These are phyloP conservation scores for Suillus subaureus DNA, from an alignment of 768 basidiomycete genomes.

Conservation along the genomic window DNA sequence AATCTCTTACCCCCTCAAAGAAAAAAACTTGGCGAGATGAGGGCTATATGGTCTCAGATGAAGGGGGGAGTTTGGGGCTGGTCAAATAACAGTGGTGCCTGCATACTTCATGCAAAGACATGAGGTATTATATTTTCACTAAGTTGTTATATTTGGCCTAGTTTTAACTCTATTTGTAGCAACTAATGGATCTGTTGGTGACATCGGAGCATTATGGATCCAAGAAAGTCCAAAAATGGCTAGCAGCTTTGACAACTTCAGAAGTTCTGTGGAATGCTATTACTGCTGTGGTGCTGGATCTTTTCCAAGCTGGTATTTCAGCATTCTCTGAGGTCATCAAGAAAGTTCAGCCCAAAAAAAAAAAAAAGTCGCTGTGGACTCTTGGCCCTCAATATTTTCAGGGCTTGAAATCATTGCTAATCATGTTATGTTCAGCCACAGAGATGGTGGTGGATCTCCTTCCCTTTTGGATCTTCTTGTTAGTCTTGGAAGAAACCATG, in stretches of 20 bases:
- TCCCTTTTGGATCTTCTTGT: neutral
- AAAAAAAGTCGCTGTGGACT: neutral
- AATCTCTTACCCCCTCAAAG: neutral
- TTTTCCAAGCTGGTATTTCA: neutral
- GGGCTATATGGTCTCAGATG: neutral
- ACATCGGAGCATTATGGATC: neutral
- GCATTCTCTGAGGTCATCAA: neutral
- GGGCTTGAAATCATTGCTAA: slow-evolving; percentile 6
- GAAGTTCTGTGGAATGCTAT: neutral
- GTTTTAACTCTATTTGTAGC: neutral
- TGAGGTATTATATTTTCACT: neutral
- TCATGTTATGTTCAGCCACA: neutral
- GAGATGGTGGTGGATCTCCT: slow-evolving; percentile 1
- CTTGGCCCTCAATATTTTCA: slow-evolving; percentile 9
- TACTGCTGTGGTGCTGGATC: neutral
- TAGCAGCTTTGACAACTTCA: neutral
- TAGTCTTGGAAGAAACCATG: neutral
- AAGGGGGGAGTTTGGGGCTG: neutral
- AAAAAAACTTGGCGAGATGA: neutral
- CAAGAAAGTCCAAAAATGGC: neutral
- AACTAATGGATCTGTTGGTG: neutral
- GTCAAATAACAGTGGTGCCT: neutral
- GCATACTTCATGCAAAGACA: neutral
- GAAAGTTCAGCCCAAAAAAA: neutral
- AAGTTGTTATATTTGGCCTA: neutral